Conservation (phyloP, 2,329 filamentous ascomycete species). For the Coniella vitis region DNA sequence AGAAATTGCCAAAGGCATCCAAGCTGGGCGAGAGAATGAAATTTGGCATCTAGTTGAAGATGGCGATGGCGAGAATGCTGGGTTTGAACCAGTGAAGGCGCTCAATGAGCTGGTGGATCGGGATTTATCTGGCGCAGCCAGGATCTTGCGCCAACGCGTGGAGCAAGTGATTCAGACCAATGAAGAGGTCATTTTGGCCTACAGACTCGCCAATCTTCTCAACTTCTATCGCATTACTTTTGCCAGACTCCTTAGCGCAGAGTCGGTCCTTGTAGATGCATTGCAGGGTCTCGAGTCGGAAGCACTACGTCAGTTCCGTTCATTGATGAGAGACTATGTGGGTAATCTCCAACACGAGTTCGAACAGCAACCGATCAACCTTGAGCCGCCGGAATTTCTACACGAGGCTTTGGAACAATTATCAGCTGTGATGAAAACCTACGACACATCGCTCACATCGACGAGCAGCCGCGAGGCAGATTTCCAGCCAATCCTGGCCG, state of each 20-base stretch:
- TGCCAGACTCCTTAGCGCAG: constrained; percentile 63
- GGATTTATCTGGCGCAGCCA: constrained; percentile 72
- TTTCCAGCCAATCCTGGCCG: constrained; percentile 68
- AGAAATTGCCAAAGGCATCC: constrained; percentile 76
- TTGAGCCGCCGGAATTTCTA: constrained; percentile 74
- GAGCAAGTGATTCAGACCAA: constrained; percentile 91
- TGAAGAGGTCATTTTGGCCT: constrained; percentile 81
- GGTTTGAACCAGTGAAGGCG: constrained; percentile 75
- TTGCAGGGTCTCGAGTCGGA: constrained; percentile 65
- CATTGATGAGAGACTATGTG: constrained; percentile 73
- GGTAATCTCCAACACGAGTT: constrained; percentile 67
- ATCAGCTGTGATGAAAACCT: constrained; percentile 72
- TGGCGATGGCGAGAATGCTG: constrained; percentile 37
- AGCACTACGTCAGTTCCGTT: constrained; percentile 75
- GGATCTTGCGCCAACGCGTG: constrained; percentile 79
- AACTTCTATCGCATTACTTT: constrained; percentile 88
- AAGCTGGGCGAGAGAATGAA: constrained; percentile 73
- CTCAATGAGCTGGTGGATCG: constrained; percentile 82
- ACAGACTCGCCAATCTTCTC: constrained; percentile 83
- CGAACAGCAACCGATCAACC: constrained; percentile 61
- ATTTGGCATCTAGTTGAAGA: constrained; percentile 69
- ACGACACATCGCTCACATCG: constrained; percentile 70
- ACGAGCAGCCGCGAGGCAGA: constrained; percentile 53
- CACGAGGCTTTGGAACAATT: constrained; percentile 74
- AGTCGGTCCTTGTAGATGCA: constrained; percentile 63